Base-by-base conservation (phyloP, 306 rosid genomes). In the Echinosophora koreensis region DNA sequence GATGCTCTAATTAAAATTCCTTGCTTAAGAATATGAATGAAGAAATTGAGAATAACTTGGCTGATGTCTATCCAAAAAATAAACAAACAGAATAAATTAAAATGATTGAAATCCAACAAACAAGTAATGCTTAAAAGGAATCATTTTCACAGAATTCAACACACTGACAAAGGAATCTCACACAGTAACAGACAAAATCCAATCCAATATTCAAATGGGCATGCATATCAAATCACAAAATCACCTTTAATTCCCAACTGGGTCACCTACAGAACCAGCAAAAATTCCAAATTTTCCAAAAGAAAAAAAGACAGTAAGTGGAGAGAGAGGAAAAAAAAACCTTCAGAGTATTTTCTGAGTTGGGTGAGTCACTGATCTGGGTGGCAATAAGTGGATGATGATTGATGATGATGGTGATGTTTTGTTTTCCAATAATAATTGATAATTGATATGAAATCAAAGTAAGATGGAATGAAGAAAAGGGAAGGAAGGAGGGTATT, bases 361-460 rank as follows among this genome's bases (percentile, higher is more conserved):
- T 63, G 89, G 83, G 55, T 85, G 75, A 38, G 46, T 68, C 84
- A 72, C 84, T 82, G 90, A 87, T 86, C 83, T 79, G 81, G 86
- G 83, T 72, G 85, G 77, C 15, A 56, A 12, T 39, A 75, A 61
- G 49, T 32, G 16, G 85, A 83, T 54, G 79, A 65, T 6, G 82
- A n/a, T n/a, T n/a, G n/a, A n/a, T n/a, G n/a, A n/a, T n/a, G n/a
- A n/a, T n/a, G n/a, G 16, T 42, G 66, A 9, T 28, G 63, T 7
- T 60, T 44, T 37, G 5, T 8, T 66, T 32, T 38, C 41, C 15
- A 56, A 76, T 47, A 73, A 41, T 39, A 73, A 41, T 39, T 38
- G 42, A 38, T 38, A 7, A 86, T 57, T 14, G 64, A 86, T 47
- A 63, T 34, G 10, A 56, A 75, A 80, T 39, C 51, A 68, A 77